These are phyloP conservation scores for Lipomyces orientalis DNA, from an alignment of 805 yeast species.

Conservation along the genomic window DNA sequence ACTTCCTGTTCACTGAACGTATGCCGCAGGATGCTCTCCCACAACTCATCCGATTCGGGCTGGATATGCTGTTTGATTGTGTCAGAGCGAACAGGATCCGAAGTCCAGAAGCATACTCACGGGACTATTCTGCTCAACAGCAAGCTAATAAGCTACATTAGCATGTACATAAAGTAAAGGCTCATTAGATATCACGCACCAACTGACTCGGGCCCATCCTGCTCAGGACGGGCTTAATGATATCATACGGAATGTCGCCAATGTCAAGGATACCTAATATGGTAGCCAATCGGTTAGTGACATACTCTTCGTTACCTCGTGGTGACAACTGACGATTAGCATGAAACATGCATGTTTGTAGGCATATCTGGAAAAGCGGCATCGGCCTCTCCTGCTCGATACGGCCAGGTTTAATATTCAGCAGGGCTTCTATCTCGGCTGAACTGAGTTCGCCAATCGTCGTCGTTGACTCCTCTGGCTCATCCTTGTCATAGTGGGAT, in stretches of 20 bases:
- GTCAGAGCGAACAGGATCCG: not conserved
- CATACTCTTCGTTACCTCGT: not conserved
- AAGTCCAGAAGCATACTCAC: constrained; percentile 17
- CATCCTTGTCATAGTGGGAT: not conserved
- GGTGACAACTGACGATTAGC: constrained; percentile 36
- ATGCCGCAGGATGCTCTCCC: constrained; percentile 43
- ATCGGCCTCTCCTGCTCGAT: not conserved
- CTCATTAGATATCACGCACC: constrained; percentile 14
- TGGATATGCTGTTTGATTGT: constrained; percentile 38
- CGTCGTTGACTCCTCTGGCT: constrained; percentile 2
- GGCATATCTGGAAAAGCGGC: constrained; percentile 35
- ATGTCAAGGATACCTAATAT: constrained; percentile 45
- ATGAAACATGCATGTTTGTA: constrained; percentile 38
- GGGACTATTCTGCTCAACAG: constrained; percentile 33
- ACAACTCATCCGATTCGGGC: constrained; percentile 43
- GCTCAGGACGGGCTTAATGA: constrained; percentile 47
- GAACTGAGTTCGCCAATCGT: constrained; percentile 8
- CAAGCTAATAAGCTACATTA: constrained; percentile 5
- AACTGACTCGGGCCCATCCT: constrained; percentile 46
- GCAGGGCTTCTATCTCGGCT: constrained; percentile 6
- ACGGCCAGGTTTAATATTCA: not conserved
- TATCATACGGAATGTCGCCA: constrained; percentile 48
- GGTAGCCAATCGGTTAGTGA: not conserved
- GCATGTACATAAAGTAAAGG: not conserved
- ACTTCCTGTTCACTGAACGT: constrained; percentile 46